Base-by-base conservation (phyloP, 495 filamentous ascomycete genomes). In the Letharia lupina region DNA sequence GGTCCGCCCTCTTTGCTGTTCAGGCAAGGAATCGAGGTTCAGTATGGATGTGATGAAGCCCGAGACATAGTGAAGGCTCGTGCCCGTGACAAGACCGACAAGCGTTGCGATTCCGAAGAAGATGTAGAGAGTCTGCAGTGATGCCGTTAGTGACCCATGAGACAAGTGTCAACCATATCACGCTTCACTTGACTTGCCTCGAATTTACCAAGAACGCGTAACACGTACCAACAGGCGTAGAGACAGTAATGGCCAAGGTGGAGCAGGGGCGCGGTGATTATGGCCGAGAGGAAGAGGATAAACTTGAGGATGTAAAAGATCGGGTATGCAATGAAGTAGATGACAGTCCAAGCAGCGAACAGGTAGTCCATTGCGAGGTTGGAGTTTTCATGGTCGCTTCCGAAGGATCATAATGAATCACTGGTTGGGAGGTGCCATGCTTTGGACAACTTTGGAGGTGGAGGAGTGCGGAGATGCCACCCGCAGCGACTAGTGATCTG, bases 71-170 rank as follows among this genome's bases (percentile, higher is more conserved):
- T 82, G 77, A 57, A 88, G 71, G 13, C 81, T 61, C 18, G 77
- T 68, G 41, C 82, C 87, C 23, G 82, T 75, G 23, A 80, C 48
- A 23, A 82, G 68, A 1, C 87, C 89, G 65, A 87, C 77, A 31
- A 88, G 64, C 16, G 78, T 75, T 23, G 87, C 87, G 61, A 82
- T 76, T 54, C 82, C 83, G 37, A 90, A 73, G 75, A 84, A 89
- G 70, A 84, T 84, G 70, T 88, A 86, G 33, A 89, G 71, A 59
- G 84, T 83, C 87, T 89, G 64, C 37, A 42, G 41, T 62, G 63
- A 63, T 50, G 58, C 47, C 69, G 59, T 72, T 50, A 74, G 70
- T 70, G 68, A 68, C 74, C 56, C 68, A 69, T 67, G 66, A 70
- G 65, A 33, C 9, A 4, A 35, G 13, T 35, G n/a, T 18, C 13